Evolutionary conservation across 257 asterid genomes (phyloP), one percentile per base, ranked within the genome.

Genomic region (Coffea canephora): DNA sequence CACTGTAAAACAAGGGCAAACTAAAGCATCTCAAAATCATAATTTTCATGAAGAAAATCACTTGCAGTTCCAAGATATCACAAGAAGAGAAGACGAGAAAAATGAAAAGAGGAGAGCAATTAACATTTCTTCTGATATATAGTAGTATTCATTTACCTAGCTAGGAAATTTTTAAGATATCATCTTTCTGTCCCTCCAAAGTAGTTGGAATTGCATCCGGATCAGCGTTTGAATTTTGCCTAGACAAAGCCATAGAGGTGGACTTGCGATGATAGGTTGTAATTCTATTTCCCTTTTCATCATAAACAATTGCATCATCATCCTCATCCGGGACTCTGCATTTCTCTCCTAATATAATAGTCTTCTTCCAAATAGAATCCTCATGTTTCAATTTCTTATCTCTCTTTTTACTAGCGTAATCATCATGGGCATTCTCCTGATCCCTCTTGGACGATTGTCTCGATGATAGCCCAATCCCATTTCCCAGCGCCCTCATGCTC

Each of bases 301-400:
- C 98, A 65, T 86, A 89, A 65, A 91, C 61, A 59, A 91, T 75
- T 15, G 81, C 54, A 18, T 85, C 89, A 2, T 88, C 90, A 41
- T 87, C 89, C 1, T 87, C 93, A 21, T 89, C 92, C 0, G 95
- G 94, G 12, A 93, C 92, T 86, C 84, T 89, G 84, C 97, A 91
- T 79, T 89, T 89, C 80, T 95, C 98, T 12, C 98, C 98, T 57
- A 95, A 71, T 36, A 95, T 93, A n/a, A 95, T 95, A 39, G 93
- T 87, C 83, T 93, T 95, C 83, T 89, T 95, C 98, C 98, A 95
- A 13, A 95, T 77, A 54, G 96, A 95, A 67, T 95, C 98, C 80
- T 95, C 96, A 13, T 84, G 93, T 49, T 90, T 89, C 82, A 85
- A 73, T 69, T 87, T 87, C 76, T 83, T 89, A 50, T 87, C 86